Conservation (phyloP, 768 basidiomycete species). For the Trametes cinnabarina region DNA sequence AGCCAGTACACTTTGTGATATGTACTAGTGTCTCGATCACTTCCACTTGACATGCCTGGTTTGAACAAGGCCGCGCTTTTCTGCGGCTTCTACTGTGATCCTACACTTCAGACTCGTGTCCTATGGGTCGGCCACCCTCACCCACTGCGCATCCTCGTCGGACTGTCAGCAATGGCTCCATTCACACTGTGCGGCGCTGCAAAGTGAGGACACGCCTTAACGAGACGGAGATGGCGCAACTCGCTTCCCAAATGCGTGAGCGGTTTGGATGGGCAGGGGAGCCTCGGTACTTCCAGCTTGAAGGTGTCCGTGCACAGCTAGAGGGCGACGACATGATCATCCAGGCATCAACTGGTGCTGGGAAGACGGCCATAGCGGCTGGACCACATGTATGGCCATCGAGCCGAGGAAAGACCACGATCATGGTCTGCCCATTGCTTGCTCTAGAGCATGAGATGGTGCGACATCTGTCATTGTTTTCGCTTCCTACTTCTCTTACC, state of each 20-base stretch:
- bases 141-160: neutral
- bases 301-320: slow-evolving; percentile 32
- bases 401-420: slow-evolving; percentile 30
- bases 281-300: slow-evolving; percentile 30
- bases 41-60: too few species aligned
- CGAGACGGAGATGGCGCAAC: neutral
- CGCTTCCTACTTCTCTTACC: neutral
- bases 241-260: slow-evolving; percentile 12
- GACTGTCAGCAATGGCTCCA: neutral
- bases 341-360: slow-evolving; percentile 37
- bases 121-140: neutral
- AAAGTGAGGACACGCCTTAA: too few species aligned
- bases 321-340: slow-evolving; percentile 33
- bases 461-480: neutral
- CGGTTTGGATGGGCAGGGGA: slow-evolving; percentile 25
- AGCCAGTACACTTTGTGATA: too few species aligned
- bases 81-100: too few species aligned
- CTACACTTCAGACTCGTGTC: too few species aligned
- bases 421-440: slow-evolving; percentile 40
- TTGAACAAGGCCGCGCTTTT: too few species aligned
- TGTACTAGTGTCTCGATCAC: too few species aligned
- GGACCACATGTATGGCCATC: slow-evolving; percentile 33
- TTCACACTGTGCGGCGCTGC: too few species aligned
- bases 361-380: slow-evolving; percentile 40
- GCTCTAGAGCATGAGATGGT: slow-evolving; percentile 41